A percentile compares a stretch with the other conserved stretches of the same genome.
These are phyloP conservation scores for Ganoderma multipileum DNA, from an alignment of 1,284 basidiomycete genomes.

Conservation along the genomic window DNA sequence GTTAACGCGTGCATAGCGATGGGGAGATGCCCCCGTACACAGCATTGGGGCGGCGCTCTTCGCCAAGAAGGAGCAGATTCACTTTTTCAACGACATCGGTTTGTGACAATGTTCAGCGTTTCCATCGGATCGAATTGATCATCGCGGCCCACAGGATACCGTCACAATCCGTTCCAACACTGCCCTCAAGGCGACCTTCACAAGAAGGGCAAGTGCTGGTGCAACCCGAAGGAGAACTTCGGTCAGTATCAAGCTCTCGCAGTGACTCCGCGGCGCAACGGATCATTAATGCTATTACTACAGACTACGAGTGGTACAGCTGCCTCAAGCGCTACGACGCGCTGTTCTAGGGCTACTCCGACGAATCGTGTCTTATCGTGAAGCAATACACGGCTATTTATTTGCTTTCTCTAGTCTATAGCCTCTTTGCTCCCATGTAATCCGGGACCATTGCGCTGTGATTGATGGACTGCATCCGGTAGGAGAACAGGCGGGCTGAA, in stretches of 20 bases:
- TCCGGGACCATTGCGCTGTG: neutral
- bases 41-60: conserved; percentile 73
- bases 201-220: conserved; percentile 52
- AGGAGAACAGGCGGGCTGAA: neutral
- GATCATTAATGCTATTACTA: conserved; percentile 11
- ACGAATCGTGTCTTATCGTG: conserved; percentile 12
- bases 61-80: conserved; percentile 65
- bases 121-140: neutral
- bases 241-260: conserved; percentile 41
- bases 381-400: conserved; percentile 19
- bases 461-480: neutral
- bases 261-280: conserved; percentile 3
- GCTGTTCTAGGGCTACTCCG: conserved; percentile 49
- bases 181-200: conserved; percentile 56
- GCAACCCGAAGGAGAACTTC: conserved; percentile 49
- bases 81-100: conserved; percentile 65
- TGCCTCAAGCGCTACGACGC: conserved; percentile 76
- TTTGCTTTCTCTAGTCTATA: conserved; percentile 8
- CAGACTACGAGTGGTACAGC: conserved; percentile 84
- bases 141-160: conserved; percentile 42
- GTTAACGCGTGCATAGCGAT: conserved; percentile 44
- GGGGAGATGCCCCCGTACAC: conserved; percentile 82
- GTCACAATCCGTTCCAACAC: conserved; percentile 59
- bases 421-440: neutral
- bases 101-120: conserved; percentile 2